A percentile compares a stretch with the other conserved stretches of the same genome.
phyloP scores from a whole-genome alignment of 139 green algal species.

The Trebouxia sp. region DNA sequence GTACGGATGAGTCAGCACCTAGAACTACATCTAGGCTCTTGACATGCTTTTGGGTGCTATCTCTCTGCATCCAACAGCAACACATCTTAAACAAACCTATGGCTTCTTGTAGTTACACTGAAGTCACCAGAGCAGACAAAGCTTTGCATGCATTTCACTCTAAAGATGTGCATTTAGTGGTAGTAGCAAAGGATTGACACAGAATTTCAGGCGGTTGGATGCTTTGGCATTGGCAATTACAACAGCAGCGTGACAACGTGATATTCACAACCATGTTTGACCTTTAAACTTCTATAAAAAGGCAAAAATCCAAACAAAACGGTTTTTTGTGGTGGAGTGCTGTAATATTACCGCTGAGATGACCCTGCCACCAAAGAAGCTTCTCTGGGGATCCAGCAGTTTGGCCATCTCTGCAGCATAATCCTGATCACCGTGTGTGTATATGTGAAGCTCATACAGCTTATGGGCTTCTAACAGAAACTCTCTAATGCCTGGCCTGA shows the following conservation, averaged over 20 bases:
- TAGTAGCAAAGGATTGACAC: too few species aligned
- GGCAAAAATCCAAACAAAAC: background rate
- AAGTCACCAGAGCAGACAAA: background rate
- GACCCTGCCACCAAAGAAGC: slow-evolving; percentile 73
- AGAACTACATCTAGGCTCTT: slow-evolving; percentile 93
- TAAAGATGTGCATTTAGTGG: background rate
- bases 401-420: slow-evolving; percentile 88
- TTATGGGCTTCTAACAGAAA: slow-evolving; percentile 55
- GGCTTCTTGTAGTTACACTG: background rate
- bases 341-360: slow-evolving; percentile 49
- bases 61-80: slow-evolving; percentile 36
- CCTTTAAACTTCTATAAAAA: background rate
- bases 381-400: slow-evolving; percentile 76
- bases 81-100: too few species aligned
- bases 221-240: too few species aligned
- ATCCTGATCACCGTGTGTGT: slow-evolving; percentile 92
- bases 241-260: background rate
- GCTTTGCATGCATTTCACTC: background rate
- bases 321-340: background rate
- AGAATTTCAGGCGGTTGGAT: too few species aligned
- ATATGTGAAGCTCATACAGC: slow-evolving; percentile 90
- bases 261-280: background rate
- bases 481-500: slow-evolving; percentile 74
- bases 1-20: slow-evolving; percentile 63
- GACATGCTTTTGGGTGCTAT: slow-evolving; percentile 52